Evolutionary conservation across 805 yeast species (phyloP).

Genomic region (Metschnikowia arizonensis): DNA sequence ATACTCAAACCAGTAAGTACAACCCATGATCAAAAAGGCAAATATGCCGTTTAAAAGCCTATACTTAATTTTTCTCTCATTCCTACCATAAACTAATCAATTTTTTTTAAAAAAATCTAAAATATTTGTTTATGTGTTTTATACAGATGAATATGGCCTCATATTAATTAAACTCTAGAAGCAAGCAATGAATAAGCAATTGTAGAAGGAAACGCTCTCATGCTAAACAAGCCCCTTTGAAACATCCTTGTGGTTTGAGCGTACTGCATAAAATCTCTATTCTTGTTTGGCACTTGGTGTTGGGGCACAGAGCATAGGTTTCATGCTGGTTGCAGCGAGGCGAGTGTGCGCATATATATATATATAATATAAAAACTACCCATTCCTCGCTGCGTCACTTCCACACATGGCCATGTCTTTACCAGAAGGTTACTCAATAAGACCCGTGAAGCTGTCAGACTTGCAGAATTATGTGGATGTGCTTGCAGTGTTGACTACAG

Average conservation of each 20-base stretch:
- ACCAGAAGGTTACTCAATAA: conserved; percentile 67
- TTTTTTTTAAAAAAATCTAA: too few relatives aligned
- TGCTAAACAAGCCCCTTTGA: neutral
- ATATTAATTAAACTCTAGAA: too few relatives aligned
- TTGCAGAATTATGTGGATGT: conserved; percentile 58
- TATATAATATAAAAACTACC: too few relatives aligned
- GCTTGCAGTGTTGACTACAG: conserved; percentile 69
- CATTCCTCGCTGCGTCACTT: neutral
- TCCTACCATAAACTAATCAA: neutral
- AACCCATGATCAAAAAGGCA: neutral
- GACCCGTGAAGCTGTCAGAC: conserved; percentile 56
- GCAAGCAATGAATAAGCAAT: too few relatives aligned
- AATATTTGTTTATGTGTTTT: too few relatives aligned
- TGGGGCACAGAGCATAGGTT: neutral
- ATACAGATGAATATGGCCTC: too few relatives aligned
- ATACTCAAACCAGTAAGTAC: neutral
- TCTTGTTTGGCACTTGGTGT: neutral
- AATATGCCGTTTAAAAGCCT: neutral
- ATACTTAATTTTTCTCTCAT: neutral
- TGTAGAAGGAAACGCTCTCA: too few relatives aligned
- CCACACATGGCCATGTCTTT: conserved; percentile 21
- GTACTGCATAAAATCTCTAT: neutral
- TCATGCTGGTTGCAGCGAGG: neutral
- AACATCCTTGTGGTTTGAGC: neutral
- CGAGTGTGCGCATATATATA: neutral